phyloP scores from a whole-genome alignment of 2,329 filamentous ascomycete species.

The Sclerotinia borealis region DNA sequence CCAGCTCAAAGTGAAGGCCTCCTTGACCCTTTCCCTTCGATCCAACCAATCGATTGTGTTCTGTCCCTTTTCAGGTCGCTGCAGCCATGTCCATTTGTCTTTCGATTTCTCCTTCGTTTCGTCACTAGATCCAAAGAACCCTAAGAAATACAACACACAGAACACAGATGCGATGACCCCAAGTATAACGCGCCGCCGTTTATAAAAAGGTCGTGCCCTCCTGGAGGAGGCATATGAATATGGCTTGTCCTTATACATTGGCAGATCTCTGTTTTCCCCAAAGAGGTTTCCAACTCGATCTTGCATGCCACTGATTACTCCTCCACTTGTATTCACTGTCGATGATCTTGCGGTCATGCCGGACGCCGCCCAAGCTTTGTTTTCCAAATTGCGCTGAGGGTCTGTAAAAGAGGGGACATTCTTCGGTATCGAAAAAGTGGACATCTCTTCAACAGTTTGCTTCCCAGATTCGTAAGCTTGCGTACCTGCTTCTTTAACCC shows the following conservation, averaged over 20 bases:
- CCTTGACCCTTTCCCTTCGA: slow-evolving; percentile 73
- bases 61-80: slow-evolving; percentile 41
- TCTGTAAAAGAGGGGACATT: slow-evolving; percentile 64
- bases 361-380: slow-evolving; percentile 57
- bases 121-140: slow-evolving; percentile 44
- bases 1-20: slow-evolving; percentile 89
- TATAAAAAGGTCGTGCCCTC: slow-evolving; percentile 53
- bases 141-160: slow-evolving; percentile 62
- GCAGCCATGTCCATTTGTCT: slow-evolving; percentile 53
- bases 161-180: slow-evolving; percentile 49
- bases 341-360: slow-evolving; percentile 38
- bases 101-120: slow-evolving; percentile 31
- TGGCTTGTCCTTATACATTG: slow-evolving; percentile 99
- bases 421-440: slow-evolving; percentile 58
- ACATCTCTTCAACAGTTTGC: slow-evolving; percentile 44
- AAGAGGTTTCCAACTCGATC: slow-evolving; percentile 61
- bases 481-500: slow-evolving; percentile 44
- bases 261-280: slow-evolving; percentile 55
- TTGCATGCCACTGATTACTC: slow-evolving; percentile 48
- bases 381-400: slow-evolving; percentile 59
- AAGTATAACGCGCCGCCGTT: slow-evolving; percentile 55
- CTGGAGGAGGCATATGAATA: slow-evolving; percentile 60
- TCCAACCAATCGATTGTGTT: slow-evolving; percentile 64
- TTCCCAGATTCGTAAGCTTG: slow-evolving; percentile 42
- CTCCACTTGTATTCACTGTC: slow-evolving; percentile 26